These are phyloP conservation scores for Botryotinia convoluta DNA, from an alignment of 2,329 filamentous ascomycete species.

Conservation along the genomic window DNA sequence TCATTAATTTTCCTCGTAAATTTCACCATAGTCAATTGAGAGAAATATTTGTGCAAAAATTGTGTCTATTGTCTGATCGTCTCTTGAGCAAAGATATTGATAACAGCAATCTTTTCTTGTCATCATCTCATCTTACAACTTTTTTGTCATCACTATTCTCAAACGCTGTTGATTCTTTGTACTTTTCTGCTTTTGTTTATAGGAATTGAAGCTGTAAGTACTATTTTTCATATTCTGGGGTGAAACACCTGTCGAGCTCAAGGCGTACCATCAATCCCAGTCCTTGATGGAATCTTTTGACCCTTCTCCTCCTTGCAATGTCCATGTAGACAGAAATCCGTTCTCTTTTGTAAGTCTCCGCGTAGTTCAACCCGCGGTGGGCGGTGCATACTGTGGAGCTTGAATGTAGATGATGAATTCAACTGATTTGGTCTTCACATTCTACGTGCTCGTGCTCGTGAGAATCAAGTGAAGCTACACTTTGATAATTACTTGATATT, in stretches of 20 bases:
- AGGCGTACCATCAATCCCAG: neutral
- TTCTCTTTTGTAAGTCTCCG: no score
- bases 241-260: neutral
- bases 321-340: no score
- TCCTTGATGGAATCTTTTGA: neutral
- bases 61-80: neutral
- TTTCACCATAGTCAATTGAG: neutral
- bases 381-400: no score
- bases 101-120: neutral
- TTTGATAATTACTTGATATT: neutral
- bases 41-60: neutral
- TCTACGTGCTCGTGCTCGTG: neutral
- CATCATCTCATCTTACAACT: neutral
- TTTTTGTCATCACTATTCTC: neutral
- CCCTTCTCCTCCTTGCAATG: no score
- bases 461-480: neutral
- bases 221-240: neutral
- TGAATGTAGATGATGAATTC: no score
- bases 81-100: neutral
- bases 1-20: rapidly evolving
- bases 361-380: no score
- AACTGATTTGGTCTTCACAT: no score
- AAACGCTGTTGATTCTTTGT: neutral
- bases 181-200: neutral
- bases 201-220: neutral